phyloP scores from a whole-genome alignment of 2,329 filamentous ascomycete genomes.

The Plenodomus biglobosus region DNA sequence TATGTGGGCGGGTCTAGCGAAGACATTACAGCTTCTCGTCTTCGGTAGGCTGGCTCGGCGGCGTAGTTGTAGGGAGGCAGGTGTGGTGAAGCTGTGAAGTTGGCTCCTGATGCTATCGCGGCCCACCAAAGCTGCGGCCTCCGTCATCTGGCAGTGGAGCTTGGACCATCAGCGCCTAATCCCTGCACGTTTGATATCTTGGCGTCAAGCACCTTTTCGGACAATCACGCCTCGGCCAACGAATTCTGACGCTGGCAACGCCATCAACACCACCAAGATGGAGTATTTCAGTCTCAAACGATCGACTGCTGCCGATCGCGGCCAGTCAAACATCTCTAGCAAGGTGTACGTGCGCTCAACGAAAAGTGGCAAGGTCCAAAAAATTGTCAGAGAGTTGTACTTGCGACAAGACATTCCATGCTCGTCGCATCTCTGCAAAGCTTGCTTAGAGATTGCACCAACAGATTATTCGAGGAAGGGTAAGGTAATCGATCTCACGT shows the following conservation, averaged over 20 bases:
- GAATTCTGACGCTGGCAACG: conserved; percentile 8
- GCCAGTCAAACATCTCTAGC: conserved; percentile 78
- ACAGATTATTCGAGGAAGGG: conserved; percentile 76
- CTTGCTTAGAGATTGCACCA: conserved; percentile 73
- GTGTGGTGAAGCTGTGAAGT: conserved; percentile 26
- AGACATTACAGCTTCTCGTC: conserved; percentile 63
- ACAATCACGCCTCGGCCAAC: conserved; percentile 13
- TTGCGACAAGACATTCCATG: conserved; percentile 95
- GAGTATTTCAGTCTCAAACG: conserved; percentile 59
- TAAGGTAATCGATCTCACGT: conserved; percentile 41
- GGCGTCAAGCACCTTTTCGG: conserved; percentile 30
- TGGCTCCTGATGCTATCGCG: conserved; percentile 36
- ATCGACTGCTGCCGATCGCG: conserved; percentile 55
- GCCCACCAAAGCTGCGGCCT: conserved; percentile 35
- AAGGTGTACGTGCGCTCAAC: conserved; percentile 96
- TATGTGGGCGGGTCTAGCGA: conserved; percentile 83
- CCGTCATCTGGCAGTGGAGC: conserved; percentile 36
- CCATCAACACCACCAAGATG: conserved; percentile 19
- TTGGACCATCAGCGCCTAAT: conserved; percentile 5
- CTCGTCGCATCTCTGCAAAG: conserved; percentile 83
- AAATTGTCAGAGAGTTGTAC: conserved; percentile 96
- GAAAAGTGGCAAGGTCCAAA: conserved; percentile 95
- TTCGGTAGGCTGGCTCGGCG: conserved; percentile 3
- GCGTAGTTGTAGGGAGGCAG: conserved; percentile 8
- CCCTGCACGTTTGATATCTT: conserved; percentile 29